These are phyloP conservation scores for Mycena leptocephala DNA, from an alignment of 768 basidiomycete species.

Conservation along the genomic window DNA sequence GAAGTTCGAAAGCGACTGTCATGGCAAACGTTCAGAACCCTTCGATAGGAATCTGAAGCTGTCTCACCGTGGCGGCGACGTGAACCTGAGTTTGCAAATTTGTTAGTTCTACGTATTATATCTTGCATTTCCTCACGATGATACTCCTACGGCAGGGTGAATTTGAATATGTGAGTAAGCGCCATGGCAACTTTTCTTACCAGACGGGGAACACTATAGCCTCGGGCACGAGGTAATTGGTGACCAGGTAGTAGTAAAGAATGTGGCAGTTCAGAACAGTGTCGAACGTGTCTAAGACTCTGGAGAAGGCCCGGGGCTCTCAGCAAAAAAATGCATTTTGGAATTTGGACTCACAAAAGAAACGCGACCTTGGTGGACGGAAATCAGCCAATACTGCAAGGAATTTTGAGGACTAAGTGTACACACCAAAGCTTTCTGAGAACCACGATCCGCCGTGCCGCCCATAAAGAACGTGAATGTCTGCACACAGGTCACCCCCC, in stretches of 20 bases:
- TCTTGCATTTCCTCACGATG: constrained; percentile 54
- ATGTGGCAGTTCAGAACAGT: constrained; percentile 68
- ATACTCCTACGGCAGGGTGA: constrained; percentile 59
- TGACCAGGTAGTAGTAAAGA: constrained; percentile 72
- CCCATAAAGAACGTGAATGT: constrained; percentile 66
- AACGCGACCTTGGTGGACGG: constrained; percentile 46
- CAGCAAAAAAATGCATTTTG: constrained; percentile 24
- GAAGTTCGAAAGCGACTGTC: constrained; percentile 65
- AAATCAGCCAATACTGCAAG: background rate
- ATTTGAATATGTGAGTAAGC: background rate
- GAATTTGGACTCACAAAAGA: constrained; percentile 50
- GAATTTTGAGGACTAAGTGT: background rate
- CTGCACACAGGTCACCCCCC: constrained; percentile 72
- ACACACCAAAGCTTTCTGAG: constrained; percentile 58
- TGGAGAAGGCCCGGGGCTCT: constrained; percentile 41
- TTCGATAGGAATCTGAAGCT: background rate
- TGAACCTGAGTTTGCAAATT: constrained; percentile 57
- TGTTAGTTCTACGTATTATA: background rate
- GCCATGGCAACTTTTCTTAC: constrained; percentile 49
- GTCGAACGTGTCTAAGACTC: constrained; percentile 73
- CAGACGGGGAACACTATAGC: constrained; percentile 64
- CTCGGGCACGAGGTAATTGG: constrained; percentile 65
- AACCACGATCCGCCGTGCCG: constrained; percentile 49
- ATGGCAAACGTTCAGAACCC: background rate
- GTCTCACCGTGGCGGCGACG: constrained; percentile 67